Evolutionary conservation across 1,284 basidiomycete genomes (phyloP).

Genomic region (Pseudozyma tsukubaensis): DNA sequence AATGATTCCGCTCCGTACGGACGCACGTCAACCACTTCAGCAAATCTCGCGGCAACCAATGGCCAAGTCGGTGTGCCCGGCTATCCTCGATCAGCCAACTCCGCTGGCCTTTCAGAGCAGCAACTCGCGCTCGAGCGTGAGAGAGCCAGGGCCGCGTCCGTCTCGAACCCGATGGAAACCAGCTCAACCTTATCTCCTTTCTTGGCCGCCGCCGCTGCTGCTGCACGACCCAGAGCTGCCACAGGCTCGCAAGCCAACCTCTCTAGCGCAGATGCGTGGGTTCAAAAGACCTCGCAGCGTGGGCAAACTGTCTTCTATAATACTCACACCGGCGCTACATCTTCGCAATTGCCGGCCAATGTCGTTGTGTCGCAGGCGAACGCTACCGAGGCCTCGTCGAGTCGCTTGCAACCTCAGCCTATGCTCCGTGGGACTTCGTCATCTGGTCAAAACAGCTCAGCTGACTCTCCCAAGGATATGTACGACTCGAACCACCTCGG

Average conservation of each 20-base stretch:
- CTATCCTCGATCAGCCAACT: slow-evolving; percentile 7
- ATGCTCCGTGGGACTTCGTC: slow-evolving; percentile 26
- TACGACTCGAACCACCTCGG: slow-evolving; percentile 81
- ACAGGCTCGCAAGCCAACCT: slow-evolving; percentile 30
- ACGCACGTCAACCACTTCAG: neutral
- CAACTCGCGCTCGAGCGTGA: slow-evolving; percentile 31
- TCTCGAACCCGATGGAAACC: slow-evolving; percentile 22
- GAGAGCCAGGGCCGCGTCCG: slow-evolving; percentile 30
- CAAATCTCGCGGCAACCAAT: neutral
- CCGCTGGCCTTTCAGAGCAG: slow-evolving; percentile 15
- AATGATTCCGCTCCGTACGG: slow-evolving; percentile 19
- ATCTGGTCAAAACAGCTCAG: slow-evolving; percentile 27
- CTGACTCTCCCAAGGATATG: slow-evolving; percentile 26
- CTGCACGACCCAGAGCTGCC: slow-evolving; percentile 45
- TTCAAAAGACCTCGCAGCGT: slow-evolving; percentile 69
- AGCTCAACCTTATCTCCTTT: slow-evolving; percentile 18
- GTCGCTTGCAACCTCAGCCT: slow-evolving; percentile 18
- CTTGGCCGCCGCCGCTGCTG: slow-evolving; percentile 19
- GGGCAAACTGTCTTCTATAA: slow-evolving; percentile 92
- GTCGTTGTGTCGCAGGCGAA: slow-evolving; percentile 4
- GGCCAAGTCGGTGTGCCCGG: slow-evolving; percentile 1
- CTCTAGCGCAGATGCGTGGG: slow-evolving; percentile 69
- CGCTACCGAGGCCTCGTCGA: slow-evolving; percentile 6
- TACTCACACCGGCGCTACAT: slow-evolving; percentile 85
- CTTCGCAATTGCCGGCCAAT: slow-evolving; percentile 79